Conservation (phyloP, 306 rosid species). For the Quillaja saponaria region DNA sequence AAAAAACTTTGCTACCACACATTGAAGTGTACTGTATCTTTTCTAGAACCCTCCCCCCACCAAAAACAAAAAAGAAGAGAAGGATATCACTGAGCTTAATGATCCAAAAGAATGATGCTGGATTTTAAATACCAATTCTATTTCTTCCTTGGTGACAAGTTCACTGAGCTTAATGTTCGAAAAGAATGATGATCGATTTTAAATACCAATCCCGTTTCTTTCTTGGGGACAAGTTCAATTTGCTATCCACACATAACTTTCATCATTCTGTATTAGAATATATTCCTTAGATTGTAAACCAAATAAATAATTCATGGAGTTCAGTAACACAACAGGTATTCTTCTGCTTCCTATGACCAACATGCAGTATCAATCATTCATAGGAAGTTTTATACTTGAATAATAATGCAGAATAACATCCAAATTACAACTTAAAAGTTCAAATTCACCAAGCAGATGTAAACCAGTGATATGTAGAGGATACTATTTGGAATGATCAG, state of each 20-base stretch:
- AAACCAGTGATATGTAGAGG: too few relatives aligned
- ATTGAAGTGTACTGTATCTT: slow-evolving; percentile 2
- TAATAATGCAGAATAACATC: too few relatives aligned
- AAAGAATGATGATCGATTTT: too few relatives aligned
- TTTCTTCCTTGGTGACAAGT: too few relatives aligned
- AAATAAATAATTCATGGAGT: not conserved
- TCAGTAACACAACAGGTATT: slow-evolving; percentile 7
- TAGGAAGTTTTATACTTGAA: not conserved
- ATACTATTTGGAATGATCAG: too few relatives aligned
- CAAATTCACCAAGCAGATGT: too few relatives aligned
- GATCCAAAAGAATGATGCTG: slow-evolving; percentile 3
- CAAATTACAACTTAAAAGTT: too few relatives aligned
- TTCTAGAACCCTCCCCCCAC: too few relatives aligned
- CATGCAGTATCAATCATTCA: not conserved
- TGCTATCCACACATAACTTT: not conserved
- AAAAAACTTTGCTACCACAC: slow-evolving; percentile 4
- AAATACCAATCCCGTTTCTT: not conserved
- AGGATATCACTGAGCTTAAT: not conserved
- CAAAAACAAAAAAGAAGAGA: too few relatives aligned
- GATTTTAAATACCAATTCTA: slow-evolving; percentile 15
- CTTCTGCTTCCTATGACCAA: not conserved
- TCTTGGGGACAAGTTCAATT: slow-evolving; percentile 4
- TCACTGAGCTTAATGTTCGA: too few relatives aligned
- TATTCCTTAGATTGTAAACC: slow-evolving; percentile 12
- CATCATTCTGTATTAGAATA: not conserved